Evolutionary conservation across 2,329 filamentous ascomycete genomes (phyloP).

Genomic region (Ceratocystis cubensis): DNA sequence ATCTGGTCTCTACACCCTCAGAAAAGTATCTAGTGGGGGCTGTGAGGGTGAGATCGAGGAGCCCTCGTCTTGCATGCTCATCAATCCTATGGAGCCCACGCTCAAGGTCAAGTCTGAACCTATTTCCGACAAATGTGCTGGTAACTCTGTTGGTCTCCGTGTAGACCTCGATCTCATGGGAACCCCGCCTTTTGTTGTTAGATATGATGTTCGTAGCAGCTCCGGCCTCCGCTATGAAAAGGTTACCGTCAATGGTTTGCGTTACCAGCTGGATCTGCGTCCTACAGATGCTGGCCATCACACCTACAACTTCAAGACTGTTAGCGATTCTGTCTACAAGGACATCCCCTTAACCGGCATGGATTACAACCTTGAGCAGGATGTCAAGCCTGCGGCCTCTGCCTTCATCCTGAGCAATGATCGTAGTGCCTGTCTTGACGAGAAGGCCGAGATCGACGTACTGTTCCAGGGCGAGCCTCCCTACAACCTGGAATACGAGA

Average conservation of each 20-base stretch:
- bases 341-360: slow-evolving; percentile 48
- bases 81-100: slow-evolving; percentile 81
- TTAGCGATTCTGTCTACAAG: slow-evolving; percentile 73
- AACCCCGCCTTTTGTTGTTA: slow-evolving; percentile 78
- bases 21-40: slow-evolving; percentile 63
- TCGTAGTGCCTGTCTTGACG: slow-evolving; percentile 68
- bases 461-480: slow-evolving; percentile 69
- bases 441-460: slow-evolving; percentile 63
- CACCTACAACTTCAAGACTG: slow-evolving; percentile 68
- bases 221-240: slow-evolving; percentile 43
- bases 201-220: slow-evolving; percentile 59
- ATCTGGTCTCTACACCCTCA: slow-evolving; percentile 77
- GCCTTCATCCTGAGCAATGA: slow-evolving; percentile 52
- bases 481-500: slow-evolving; percentile 82
- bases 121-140: slow-evolving; percentile 88
- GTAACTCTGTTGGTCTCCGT: slow-evolving; percentile 78
- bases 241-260: slow-evolving; percentile 53
- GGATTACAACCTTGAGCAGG: slow-evolving; percentile 61
- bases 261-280: slow-evolving; percentile 72
- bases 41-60: slow-evolving; percentile 85
- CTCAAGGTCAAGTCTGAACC: slow-evolving; percentile 62
- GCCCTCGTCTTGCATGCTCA: slow-evolving; percentile 80
- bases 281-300: slow-evolving; percentile 74
- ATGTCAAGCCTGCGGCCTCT: slow-evolving; percentile 83
- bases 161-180: slow-evolving; percentile 85